A percentile compares a stretch with the other conserved stretches of the same genome.
Evolutionary conservation across 352 stramenopile species (phyloP).

Genomic region (Pythium grandisporangium): DNA sequence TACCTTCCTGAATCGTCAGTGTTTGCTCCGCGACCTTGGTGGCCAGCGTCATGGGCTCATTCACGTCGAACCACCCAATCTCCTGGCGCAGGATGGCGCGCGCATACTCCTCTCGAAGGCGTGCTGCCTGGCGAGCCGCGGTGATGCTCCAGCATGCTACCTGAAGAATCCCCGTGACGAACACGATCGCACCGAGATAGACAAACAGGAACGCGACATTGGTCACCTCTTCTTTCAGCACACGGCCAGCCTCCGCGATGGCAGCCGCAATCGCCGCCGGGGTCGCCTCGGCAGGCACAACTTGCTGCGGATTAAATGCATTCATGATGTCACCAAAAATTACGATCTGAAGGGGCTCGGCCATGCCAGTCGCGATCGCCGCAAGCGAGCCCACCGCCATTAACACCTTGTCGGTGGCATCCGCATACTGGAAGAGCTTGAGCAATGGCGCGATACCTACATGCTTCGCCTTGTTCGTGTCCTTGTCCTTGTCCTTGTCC

Average conservation of each 20-base stretch:
- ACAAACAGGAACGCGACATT: slow-evolving; percentile 10
- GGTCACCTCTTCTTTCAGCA: slow-evolving; percentile 4
- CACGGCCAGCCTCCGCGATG: not conserved
- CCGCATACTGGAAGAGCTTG: slow-evolving; percentile 15
- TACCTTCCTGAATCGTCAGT: slow-evolving; percentile 17
- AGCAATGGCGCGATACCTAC: not conserved
- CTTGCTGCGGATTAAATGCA: slow-evolving; percentile 14
- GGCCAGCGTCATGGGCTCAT: slow-evolving; percentile 12
- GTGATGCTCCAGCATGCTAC: slow-evolving; percentile 16
- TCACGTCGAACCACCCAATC: slow-evolving; percentile 21
- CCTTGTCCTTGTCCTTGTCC: no score
- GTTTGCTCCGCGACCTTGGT: slow-evolving; percentile 12
- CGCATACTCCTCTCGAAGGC: slow-evolving; percentile 12
- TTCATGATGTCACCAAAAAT: slow-evolving; percentile 21
- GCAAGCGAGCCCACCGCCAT: slow-evolving; percentile 11
- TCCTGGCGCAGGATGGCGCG: slow-evolving; percentile 10
- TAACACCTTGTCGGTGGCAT: slow-evolving; percentile 10
- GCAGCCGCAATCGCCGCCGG: not conserved
- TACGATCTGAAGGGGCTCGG: slow-evolving; percentile 15
- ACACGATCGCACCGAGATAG: slow-evolving; percentile 6
- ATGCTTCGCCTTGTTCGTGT: no score
- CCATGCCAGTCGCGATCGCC: slow-evolving; percentile 5
- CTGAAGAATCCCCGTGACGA: slow-evolving; percentile 12
- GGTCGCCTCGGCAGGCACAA: no score
- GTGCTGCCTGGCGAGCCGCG: slow-evolving; percentile 10